Percentiles rank a stretch among this genome's conserved stretches.
Evolutionary conservation across 805 yeast genomes (phyloP).

Genomic region (Ogataea nitratoaversa): DNA sequence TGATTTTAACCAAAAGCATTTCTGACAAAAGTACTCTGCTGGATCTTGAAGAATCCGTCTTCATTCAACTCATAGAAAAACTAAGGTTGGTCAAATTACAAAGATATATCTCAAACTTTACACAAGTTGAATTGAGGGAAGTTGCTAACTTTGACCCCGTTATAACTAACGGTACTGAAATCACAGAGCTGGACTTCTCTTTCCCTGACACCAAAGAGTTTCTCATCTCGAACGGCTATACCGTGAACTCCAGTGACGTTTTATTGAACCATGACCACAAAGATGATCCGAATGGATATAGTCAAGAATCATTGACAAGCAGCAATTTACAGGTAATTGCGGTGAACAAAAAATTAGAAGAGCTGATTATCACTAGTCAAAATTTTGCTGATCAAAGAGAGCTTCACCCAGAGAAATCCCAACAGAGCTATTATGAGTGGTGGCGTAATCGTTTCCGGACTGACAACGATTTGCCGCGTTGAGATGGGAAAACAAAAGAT

Average conservation of each 20-base stretch:
- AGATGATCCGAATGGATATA: background rate
- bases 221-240: slow-evolving; percentile 2
- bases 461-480: no score
- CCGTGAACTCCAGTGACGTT: background rate
- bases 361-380: background rate
- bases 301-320: background rate
- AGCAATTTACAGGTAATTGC: background rate
- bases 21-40: background rate
- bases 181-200: slow-evolving; percentile 1
- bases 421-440: background rate
- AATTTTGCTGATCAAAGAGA: background rate
- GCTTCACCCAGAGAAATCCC: background rate
- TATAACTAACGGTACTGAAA: background rate
- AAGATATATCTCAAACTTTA: slow-evolving; percentile 2
- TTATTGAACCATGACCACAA: background rate
- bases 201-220: slow-evolving; percentile 7
- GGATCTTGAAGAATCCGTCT: slow-evolving; percentile 8
- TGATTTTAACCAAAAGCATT: slow-evolving; percentile 1
- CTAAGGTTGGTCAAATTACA: slow-evolving; percentile 11
- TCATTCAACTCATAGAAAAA: slow-evolving; percentile 5
- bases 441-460: no score
- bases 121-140: slow-evolving; percentile 3
- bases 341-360: background rate
- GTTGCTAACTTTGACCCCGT: slow-evolving; percentile 8
- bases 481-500: no score